Percentiles rank a stretch among this genome's conserved stretches.
phyloP scores from a whole-genome alignment of 2,329 filamentous ascomycete genomes.

The Cladobotryum protrusum region DNA sequence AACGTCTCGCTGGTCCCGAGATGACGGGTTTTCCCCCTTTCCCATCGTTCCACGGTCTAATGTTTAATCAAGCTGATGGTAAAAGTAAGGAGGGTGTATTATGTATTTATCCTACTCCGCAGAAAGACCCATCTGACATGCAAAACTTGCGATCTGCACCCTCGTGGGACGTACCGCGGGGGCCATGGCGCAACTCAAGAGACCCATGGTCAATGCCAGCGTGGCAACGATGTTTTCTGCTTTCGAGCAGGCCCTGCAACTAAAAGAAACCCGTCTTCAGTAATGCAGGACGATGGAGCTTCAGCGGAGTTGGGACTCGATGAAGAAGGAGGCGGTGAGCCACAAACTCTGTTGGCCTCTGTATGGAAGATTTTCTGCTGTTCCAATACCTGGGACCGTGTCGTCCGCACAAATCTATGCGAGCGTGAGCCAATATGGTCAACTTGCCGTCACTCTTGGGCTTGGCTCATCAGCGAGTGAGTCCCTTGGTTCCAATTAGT shows the following conservation, averaged over 20 bases:
- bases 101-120: slow-evolving; percentile 6
- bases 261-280: neutral
- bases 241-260: neutral
- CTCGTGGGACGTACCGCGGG: slow-evolving; percentile 2
- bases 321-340: slow-evolving; percentile 8
- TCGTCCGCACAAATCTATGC: slow-evolving; percentile 9
- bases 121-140: neutral
- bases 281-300: neutral
- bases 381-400: slow-evolving; percentile 5
- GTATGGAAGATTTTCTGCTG: neutral
- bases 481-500: slow-evolving; percentile 4
- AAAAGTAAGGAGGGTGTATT: slow-evolving; percentile 1
- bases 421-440: slow-evolving; percentile 7
- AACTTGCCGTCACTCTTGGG: slow-evolving; percentile 8
- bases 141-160: slow-evolving; percentile 7
- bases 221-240: slow-evolving; percentile 7
- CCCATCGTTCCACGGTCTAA: neutral
- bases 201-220: slow-evolving; percentile 6
- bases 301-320: slow-evolving; percentile 1
- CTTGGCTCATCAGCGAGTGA: slow-evolving; percentile 8
- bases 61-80: neutral
- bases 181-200: slow-evolving; percentile 1
- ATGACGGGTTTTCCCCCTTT: neutral
- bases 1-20: neutral
- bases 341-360: neutral